Base-by-base conservation (phyloP, 768 basidiomycete species). In the Holtermanniella nyarrowii region DNA sequence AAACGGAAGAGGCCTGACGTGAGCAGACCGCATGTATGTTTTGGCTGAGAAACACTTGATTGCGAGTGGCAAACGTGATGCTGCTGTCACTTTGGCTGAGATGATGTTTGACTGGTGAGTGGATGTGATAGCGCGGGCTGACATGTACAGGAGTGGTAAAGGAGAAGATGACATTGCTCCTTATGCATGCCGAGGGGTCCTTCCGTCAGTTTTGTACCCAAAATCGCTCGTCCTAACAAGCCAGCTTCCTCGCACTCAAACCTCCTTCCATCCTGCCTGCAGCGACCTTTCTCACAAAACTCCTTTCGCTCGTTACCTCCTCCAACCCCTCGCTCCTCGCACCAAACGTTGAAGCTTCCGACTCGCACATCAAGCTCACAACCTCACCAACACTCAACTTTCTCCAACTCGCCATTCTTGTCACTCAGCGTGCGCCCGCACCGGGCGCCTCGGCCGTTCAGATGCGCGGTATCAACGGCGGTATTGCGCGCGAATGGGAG, bases 191-290 rank as follows among this genome's bases (percentile, higher is more conserved):
- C 82, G 87, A 42, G 89, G 87, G 26, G 81, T 80, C 10, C 76
- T 99, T 49, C 89, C 91, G 84, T 93, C 69, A 50, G 83, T 77
- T 27, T 26, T 40, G 22, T 24, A n/a, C 47, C 47, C 13, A 27
- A 20, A 4, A 21, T 23, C 46, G 4, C 37, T 21, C 44, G 20
- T 18, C 31, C 49, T 40, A 4, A 20, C 21, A 46, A n/a, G 0
- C 37, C 59, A 73, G 72, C 21, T 72, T 69, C 66, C 65, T 74
- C 39, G 86, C 86, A 62, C 75, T 90, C 21, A 79, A 79, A 55
- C 86, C 88, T 48, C 87, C 88, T 14, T 89, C 89, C 57, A 84
- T 99, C 63, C 80, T 88, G n/a, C 86, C 86, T 3, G 87, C 93
- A 3, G 81, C 82, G n/a, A 81, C 84, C n/a, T 95, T 96, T 76